These are phyloP conservation scores for Schizochytrium sp. DNA, from an alignment of 108 stramenopile species.

Conservation along the genomic window DNA sequence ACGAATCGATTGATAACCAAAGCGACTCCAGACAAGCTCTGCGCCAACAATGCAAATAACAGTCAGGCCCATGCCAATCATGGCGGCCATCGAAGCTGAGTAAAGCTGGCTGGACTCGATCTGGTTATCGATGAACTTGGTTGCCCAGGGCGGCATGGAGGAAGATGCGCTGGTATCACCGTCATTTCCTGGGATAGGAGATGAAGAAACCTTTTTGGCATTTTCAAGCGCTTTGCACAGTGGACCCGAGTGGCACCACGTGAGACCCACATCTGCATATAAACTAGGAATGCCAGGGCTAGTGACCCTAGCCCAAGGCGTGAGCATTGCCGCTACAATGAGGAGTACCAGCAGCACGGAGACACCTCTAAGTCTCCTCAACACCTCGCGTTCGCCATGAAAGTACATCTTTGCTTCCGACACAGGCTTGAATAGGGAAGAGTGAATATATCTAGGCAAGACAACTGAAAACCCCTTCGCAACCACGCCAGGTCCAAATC, in stretches of 20 bases:
- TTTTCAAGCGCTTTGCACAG: slow-evolving; percentile 15
- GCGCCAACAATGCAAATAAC: neutral
- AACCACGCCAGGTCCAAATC: too few species aligned
- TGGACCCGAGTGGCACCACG: slow-evolving; percentile 21
- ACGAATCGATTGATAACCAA: neutral
- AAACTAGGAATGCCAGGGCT: neutral
- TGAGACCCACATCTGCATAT: slow-evolving; percentile 25
- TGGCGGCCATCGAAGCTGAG: neutral
- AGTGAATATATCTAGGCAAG: too few species aligned
- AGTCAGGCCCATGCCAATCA: neutral
- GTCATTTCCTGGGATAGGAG: neutral
- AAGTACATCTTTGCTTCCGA: neutral
- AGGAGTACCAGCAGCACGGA: slow-evolving; percentile 2
- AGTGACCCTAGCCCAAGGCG: neutral
- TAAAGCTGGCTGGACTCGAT: neutral
- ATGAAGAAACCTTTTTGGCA: neutral
- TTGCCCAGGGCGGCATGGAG: neutral
- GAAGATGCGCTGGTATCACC: neutral
- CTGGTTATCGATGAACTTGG: neutral
- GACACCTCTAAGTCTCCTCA: neutral
- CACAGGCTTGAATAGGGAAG: neutral
- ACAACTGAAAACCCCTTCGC: too few species aligned
- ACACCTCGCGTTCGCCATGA: slow-evolving; percentile 12
- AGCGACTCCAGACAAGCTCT: slow-evolving; percentile 35
- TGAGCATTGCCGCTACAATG: neutral